phyloP scores from a whole-genome alignment of 768 basidiomycete genomes.

The Sporobolomyces roseus region DNA sequence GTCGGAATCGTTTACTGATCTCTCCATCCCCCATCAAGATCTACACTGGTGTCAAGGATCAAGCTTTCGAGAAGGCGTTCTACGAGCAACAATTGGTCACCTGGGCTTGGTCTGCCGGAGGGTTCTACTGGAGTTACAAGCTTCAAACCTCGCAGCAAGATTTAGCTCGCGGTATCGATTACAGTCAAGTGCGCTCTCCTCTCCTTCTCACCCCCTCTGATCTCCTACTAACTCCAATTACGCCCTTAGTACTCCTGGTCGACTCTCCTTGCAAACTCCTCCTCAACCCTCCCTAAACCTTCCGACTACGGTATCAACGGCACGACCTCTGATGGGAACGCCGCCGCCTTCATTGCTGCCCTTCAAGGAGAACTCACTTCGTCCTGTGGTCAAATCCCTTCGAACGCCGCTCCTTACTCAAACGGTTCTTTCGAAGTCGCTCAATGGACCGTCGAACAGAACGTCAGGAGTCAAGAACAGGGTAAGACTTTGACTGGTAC shows the following conservation, averaged over 20 bases:
- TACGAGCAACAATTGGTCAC: slow-evolving; percentile 42
- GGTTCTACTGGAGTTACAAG: slow-evolving; percentile 33
- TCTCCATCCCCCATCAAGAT: background rate
- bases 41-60: slow-evolving; percentile 43
- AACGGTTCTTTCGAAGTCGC: slow-evolving; percentile 5
- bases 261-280: slow-evolving; percentile 25
- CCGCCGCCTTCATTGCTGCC: slow-evolving; percentile 13
- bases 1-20: background rate
- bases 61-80: slow-evolving; percentile 41
- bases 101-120: slow-evolving; percentile 42
- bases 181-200: no score
- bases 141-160: slow-evolving; percentile 18
- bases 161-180: slow-evolving; percentile 32
- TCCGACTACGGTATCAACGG: slow-evolving; percentile 14
- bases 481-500: slow-evolving; percentile 21
- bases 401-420: slow-evolving; percentile 27
- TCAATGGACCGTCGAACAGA: slow-evolving; percentile 25
- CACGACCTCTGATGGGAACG: slow-evolving; percentile 21
- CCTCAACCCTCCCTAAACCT: slow-evolving; percentile 22
- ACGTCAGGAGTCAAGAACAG: slow-evolving; percentile 7
- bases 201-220: no score
- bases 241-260: slow-evolving; percentile 15
- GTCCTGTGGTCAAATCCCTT: slow-evolving; percentile 24
- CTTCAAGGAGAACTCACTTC: slow-evolving; percentile 10
- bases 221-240: no score